phyloP scores from a whole-genome alignment of 2,329 filamentous ascomycete species.

The Trichoderma afroharzianum region DNA sequence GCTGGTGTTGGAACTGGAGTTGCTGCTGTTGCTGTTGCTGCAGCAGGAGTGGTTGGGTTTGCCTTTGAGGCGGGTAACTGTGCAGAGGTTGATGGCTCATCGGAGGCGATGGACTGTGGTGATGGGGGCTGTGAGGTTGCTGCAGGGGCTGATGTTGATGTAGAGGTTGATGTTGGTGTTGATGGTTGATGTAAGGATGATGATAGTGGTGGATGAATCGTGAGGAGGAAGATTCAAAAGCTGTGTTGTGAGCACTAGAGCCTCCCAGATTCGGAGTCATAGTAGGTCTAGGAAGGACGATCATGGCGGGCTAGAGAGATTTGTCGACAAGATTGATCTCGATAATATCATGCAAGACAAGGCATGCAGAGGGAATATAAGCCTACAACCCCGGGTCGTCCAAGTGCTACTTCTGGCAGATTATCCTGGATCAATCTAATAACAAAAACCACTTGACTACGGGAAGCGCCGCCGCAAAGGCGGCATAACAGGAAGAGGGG shows the following conservation, averaged over 20 bases:
- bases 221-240: background rate
- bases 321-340: constrained; percentile 23
- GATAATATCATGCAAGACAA: constrained; percentile 25
- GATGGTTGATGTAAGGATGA: constrained; percentile 12
- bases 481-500: constrained; percentile 13
- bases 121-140: background rate
- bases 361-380: constrained; percentile 23
- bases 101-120: background rate
- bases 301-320: constrained; percentile 26
- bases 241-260: constrained; percentile 15
- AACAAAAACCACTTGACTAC: constrained; percentile 15
- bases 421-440: constrained; percentile 18
- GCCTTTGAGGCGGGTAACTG: background rate
- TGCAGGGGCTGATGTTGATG: background rate
- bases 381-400: constrained; percentile 18
- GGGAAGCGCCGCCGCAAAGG: constrained; percentile 17
- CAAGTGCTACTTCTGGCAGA: constrained; percentile 8
- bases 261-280: constrained; percentile 21
- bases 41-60: background rate
- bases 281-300: constrained; percentile 27
- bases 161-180: background rate
- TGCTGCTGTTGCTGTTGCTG: background rate
- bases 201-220: constrained; percentile 4
- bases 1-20: background rate
- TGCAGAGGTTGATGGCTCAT: background rate